Percentiles rank a stretch among this genome's conserved stretches.
phyloP scores from a whole-genome alignment of 176 grass and related monocot genomes.

The Oryza rufipogon region DNA sequence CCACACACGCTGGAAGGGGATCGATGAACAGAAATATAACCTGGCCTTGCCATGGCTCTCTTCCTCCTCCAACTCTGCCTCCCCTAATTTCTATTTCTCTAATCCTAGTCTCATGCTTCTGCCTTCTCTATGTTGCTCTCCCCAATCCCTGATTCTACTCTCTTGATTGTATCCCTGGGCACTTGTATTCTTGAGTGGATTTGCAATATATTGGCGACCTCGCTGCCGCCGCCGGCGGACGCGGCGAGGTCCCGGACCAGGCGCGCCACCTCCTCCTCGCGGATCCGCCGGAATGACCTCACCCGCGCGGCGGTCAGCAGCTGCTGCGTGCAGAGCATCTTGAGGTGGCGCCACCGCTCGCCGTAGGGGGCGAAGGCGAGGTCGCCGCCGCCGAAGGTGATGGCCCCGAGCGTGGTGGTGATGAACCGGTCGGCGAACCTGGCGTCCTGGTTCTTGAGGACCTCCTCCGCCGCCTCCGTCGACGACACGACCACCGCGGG shows the following conservation, averaged over 20 bases:
- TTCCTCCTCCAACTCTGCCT: no score
- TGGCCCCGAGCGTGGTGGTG: neutral
- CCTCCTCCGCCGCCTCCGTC: conserved; percentile 2
- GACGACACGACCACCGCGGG: conserved; percentile 32
- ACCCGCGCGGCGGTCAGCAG: conserved; percentile 35
- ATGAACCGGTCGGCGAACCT: conserved; percentile 5
- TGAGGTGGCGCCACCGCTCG: neutral
- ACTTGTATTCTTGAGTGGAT: no score
- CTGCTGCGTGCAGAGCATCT: neutral
- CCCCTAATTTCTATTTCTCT: no score
- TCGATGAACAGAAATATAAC: no score
- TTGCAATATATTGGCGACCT: no score
- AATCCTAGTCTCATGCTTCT: no score
- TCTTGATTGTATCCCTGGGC: no score
- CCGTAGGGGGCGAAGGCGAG: neutral
- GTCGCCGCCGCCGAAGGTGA: conserved; percentile 22
- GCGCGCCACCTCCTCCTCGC: conserved; percentile 37
- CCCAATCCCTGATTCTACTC: no score
- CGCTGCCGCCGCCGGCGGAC: no score
- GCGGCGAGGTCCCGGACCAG: neutral
- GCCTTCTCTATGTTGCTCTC: no score
- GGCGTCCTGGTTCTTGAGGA: conserved; percentile 13
- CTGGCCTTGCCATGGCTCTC: no score
- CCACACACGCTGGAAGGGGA: no score
- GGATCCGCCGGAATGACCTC: conserved; percentile 19